phyloP scores from a whole-genome alignment of 331 rosid genomes.

The Malus hybrid region DNA sequence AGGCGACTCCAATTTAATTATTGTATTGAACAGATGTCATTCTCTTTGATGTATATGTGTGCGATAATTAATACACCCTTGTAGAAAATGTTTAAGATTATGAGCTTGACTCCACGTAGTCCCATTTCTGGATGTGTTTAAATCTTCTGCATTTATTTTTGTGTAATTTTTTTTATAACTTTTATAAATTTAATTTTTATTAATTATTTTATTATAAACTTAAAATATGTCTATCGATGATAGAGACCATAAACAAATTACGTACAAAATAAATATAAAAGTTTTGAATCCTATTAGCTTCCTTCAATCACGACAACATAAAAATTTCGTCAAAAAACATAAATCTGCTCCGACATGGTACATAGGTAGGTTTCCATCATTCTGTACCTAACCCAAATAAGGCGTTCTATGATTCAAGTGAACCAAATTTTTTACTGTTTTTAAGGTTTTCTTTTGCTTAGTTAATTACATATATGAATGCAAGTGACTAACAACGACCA shows the following conservation, averaged over 20 bases:
- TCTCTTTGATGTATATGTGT: conserved; percentile 34
- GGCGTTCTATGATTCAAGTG: too few relatives aligned
- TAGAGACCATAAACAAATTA: too few relatives aligned
- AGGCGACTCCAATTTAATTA: conserved; percentile 8
- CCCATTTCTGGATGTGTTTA: too few relatives aligned
- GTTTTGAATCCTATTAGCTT: conserved; percentile 8
- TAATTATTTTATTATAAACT: rapidly evolving
- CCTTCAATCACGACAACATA: conserved; percentile 72
- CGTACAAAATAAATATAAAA: too few relatives aligned
- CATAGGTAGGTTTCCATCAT: conserved; percentile 28
- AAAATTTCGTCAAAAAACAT: conserved; percentile 11
- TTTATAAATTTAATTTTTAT: too few relatives aligned
- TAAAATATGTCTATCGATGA: too few relatives aligned
- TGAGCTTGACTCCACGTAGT: conserved; percentile 37
- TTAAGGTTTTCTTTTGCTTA: too few relatives aligned
- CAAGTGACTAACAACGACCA: not conserved
- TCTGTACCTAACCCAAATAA: conserved; percentile 19
- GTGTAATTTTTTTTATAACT: not conserved
- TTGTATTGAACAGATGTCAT: conserved; percentile 45
- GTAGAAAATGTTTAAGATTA: conserved; percentile 45
- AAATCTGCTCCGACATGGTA: not conserved
- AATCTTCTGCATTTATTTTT: too few relatives aligned
- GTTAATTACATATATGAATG: not conserved
- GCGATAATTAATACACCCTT: conserved; percentile 35
- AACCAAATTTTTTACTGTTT: too few relatives aligned